Evolutionary conservation across 2,329 filamentous ascomycete species (phyloP).

Genomic region (Blastomyces emzantsi): DNA sequence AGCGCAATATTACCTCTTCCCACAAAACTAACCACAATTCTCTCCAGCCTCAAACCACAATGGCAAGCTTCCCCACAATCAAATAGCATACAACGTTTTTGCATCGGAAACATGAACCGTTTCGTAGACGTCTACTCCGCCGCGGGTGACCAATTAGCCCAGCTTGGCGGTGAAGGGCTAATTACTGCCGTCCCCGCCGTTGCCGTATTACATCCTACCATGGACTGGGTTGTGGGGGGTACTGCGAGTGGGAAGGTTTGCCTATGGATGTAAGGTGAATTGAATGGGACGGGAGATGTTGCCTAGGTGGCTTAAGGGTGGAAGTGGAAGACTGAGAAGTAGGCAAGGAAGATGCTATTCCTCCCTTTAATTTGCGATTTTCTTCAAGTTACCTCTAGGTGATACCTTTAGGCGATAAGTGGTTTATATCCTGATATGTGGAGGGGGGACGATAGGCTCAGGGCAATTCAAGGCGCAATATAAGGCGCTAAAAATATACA

Average conservation of each 20-base stretch:
- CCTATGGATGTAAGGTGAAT: slow-evolving; percentile 63
- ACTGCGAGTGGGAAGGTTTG: slow-evolving; percentile 89
- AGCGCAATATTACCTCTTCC: background rate
- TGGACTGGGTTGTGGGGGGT: slow-evolving; percentile 87
- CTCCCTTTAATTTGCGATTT: background rate
- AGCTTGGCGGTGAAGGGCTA: slow-evolving; percentile 68
- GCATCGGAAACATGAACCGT: slow-evolving; percentile 94
- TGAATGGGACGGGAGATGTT: background rate
- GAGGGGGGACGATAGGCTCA: background rate
- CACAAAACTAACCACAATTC: background rate
- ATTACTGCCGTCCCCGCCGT: slow-evolving; percentile 94
- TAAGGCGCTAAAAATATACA: background rate
- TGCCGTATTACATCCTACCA: slow-evolving; percentile 75
- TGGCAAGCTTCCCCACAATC: slow-evolving; percentile 78
- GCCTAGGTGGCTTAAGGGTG: background rate
- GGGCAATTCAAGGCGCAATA: background rate
- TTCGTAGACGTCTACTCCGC: slow-evolving; percentile 86
- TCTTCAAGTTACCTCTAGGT: background rate
- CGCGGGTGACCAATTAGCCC: slow-evolving; percentile 76
- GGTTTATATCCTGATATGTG: background rate
- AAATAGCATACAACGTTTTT: slow-evolving; percentile 68
- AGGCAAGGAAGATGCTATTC: background rate
- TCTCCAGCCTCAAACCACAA: slow-evolving; percentile 59
- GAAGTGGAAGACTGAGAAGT: background rate
- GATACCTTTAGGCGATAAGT: background rate